These are phyloP conservation scores for Magnusiomyces tetraspermus DNA, from an alignment of 1,139 yeast species.

Conservation along the genomic window DNA sequence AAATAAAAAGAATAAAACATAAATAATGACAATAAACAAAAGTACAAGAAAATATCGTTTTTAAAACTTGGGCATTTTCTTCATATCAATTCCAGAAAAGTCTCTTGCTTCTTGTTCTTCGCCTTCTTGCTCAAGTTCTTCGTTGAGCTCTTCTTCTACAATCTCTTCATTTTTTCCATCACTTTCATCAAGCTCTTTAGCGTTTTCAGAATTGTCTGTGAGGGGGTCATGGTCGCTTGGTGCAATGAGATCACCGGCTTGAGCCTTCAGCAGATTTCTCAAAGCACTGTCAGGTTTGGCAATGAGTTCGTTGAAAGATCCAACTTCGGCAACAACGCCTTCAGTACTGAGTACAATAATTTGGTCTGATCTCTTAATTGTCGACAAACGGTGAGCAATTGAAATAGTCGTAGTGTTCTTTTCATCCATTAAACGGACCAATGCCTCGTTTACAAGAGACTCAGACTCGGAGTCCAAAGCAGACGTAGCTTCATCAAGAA, in stretches of 20 bases:
- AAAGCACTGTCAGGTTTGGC: conserved; percentile 56
- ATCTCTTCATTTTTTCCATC: conserved; percentile 3
- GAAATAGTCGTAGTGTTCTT: conserved; percentile 66
- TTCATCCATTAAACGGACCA: conserved; percentile 51
- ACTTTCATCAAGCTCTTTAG: conserved; percentile 22
- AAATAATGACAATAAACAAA: too few species aligned
- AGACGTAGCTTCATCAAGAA: conserved; percentile 75
- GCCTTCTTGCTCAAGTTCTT: conserved; percentile 10
- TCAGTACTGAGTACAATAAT: conserved; percentile 67
- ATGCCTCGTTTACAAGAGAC: conserved; percentile 62
- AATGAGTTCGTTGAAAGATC: conserved; percentile 56
- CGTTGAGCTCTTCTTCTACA: conserved; percentile 7
- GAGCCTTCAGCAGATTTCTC: conserved; percentile 46
- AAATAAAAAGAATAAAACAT: too few species aligned
- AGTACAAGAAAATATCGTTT: too few species aligned
- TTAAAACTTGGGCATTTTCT: conserved; percentile 1
- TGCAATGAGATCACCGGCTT: conserved; percentile 32
- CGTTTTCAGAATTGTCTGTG: not conserved
- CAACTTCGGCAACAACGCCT: conserved; percentile 82
- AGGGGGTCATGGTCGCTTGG: not conserved
- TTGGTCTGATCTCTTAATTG: conserved; percentile 76
- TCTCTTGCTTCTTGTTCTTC: conserved; percentile 11
- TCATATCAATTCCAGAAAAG: conserved; percentile 6
- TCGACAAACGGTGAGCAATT: conserved; percentile 86
- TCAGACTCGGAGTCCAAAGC: conserved; percentile 84